Evolutionary conservation across 2,329 filamentous ascomycete genomes (phyloP), one percentile per base, ranked within the genome.

Genomic region (Curvularia sp.): DNA sequence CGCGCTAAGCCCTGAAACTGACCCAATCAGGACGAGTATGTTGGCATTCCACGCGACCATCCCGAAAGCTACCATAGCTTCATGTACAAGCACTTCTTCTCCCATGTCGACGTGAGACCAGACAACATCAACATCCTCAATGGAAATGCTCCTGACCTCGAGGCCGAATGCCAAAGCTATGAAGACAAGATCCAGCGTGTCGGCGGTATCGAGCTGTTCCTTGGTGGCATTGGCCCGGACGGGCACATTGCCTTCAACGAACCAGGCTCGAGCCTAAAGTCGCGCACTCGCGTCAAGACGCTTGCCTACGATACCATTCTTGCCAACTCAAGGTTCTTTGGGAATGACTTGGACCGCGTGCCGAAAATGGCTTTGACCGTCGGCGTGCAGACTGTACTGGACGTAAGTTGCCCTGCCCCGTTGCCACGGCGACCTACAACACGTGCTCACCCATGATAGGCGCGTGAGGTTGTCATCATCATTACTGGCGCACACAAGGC

Each of bases 81-180:
- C 82, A 95, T 96, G 92, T 96, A 93, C 85, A 91, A 90, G 79
- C 85, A 95, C 80, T 92, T 96, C 83, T 96, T 96, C 82, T 91
- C 89, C 42, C 91, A 88, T 64, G 88, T 95, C 68, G 91, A 96
- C 73, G 89, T 95, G 67, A 85, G 88, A 65, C 92, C 92, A 5
- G 84, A 85, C 71, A 93, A 94, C 75, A 92, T 95, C 74, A 88
- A 96, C 79, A 92, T 95, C 70, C 85, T 94, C 38, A 87, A 94
- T 73, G 91, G 91, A 70, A 94, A 93, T 73, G 90, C 91, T 0
- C 79, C 84, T 13, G 90, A 92, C 72, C 85, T 92, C 2, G 87
- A 89, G 64, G 87, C 86, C 39, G 92, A 95, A 78, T 94, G 91
- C 72, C 85, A 89, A 45, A 85, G 86, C 45, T 96, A 94, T 73